Conservation (phyloP, 2,329 filamentous ascomycete species). For the Stagonosporopsis cucurbitacearum region DNA sequence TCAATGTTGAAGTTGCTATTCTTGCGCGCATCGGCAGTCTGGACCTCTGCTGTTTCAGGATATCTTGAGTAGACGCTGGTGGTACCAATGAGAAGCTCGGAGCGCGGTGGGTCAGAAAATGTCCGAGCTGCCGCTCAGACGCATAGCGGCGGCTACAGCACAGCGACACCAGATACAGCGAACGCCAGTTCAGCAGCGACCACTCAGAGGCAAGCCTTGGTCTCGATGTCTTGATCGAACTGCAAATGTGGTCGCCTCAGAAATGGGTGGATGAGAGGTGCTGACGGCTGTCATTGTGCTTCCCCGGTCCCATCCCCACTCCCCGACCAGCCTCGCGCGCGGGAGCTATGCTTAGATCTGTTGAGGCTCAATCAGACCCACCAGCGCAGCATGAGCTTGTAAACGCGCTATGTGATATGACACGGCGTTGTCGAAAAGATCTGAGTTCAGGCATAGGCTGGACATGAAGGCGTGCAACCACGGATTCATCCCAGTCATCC, state of each 20-base stretch:
- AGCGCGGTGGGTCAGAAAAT: slow-evolving; percentile 41
- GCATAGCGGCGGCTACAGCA: slow-evolving; percentile 45
- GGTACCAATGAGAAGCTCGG: slow-evolving; percentile 42
- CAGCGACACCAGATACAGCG: slow-evolving; percentile 25
- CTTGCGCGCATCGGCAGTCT: slow-evolving; percentile 38
- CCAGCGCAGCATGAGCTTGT: slow-evolving; percentile 21
- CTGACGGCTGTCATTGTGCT: slow-evolving; percentile 37
- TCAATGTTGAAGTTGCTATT: slow-evolving; percentile 35
- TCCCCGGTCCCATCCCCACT: slow-evolving; percentile 44
- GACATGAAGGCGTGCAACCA: background rate
- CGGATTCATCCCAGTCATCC: background rate
- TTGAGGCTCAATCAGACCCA: slow-evolving; percentile 47
- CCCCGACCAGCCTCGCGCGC: slow-evolving; percentile 46
- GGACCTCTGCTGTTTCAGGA: slow-evolving; percentile 45
- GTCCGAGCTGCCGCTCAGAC: slow-evolving; percentile 46
- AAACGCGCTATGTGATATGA: slow-evolving; percentile 20
- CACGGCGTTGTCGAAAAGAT: slow-evolving; percentile 35
- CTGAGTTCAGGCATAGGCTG: background rate
- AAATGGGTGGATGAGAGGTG: slow-evolving; percentile 38
- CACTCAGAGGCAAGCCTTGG: slow-evolving; percentile 34
- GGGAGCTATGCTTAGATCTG: slow-evolving; percentile 47
- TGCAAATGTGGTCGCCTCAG: slow-evolving; percentile 31
- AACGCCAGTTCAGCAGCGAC: slow-evolving; percentile 34
- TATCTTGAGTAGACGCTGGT: slow-evolving; percentile 49
- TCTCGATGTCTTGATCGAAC: slow-evolving; percentile 26